Evolutionary conservation across 2,329 filamentous ascomycete species (phyloP).

Genomic region (Colletotrichum agaves): DNA sequence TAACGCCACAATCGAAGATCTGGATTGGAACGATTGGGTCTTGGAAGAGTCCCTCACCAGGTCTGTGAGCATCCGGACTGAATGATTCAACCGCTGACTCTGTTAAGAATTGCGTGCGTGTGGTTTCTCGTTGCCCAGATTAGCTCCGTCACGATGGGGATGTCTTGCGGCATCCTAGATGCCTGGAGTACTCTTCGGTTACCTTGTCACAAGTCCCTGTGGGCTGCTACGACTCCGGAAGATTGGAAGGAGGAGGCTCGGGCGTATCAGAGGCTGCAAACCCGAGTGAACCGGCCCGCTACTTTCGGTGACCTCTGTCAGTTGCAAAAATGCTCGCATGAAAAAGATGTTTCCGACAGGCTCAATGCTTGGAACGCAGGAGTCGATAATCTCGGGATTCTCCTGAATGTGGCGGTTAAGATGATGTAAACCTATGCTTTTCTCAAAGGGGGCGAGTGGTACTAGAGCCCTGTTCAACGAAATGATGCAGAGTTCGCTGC

Average conservation of each 20-base stretch:
- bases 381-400: slow-evolving; percentile 23
- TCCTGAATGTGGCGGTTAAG: slow-evolving; percentile 19
- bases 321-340: neutral
- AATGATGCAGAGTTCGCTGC: too few relatives aligned
- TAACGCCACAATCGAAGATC: neutral
- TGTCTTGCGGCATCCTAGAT: slow-evolving; percentile 17
- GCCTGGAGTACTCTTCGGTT: slow-evolving; percentile 14
- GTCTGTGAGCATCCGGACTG: neutral
- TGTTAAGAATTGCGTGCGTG: slow-evolving; percentile 4
- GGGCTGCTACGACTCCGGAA: slow-evolving; percentile 14
- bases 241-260: slow-evolving; percentile 19
- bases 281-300: neutral
- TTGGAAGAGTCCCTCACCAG: slow-evolving; percentile 22
- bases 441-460: too few relatives aligned
- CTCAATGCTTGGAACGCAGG: slow-evolving; percentile 33
- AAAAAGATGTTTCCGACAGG: neutral
- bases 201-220: slow-evolving; percentile 20
- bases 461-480: too few relatives aligned
- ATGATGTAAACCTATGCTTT: neutral
- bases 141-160: slow-evolving; percentile 8
- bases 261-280: neutral
- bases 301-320: slow-evolving; percentile 18
- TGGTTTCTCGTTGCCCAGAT: slow-evolving; percentile 32
- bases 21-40: slow-evolving; percentile 28
- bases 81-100: neutral